These are phyloP conservation scores for Plenodomus tracheiphilus DNA, from an alignment of 2,329 filamentous ascomycete species.

Conservation along the genomic window DNA sequence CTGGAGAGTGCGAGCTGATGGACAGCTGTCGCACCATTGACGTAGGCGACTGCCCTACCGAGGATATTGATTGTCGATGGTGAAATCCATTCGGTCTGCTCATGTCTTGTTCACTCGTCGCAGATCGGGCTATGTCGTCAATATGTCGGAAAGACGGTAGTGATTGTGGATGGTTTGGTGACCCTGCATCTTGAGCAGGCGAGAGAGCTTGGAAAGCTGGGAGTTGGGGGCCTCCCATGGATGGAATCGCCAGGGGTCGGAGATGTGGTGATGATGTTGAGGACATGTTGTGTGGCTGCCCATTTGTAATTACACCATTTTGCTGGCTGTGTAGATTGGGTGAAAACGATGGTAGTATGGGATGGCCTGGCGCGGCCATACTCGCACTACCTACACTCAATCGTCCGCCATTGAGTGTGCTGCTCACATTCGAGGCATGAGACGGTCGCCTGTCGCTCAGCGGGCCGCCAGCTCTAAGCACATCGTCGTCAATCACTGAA, in stretches of 20 bases:
- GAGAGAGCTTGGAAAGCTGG: constrained; percentile 42
- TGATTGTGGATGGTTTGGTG: constrained; percentile 33
- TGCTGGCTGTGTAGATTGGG: constrained; percentile 17
- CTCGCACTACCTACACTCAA: constrained; percentile 5
- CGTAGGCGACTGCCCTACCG: constrained; percentile 41
- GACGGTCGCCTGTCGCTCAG: constrained; percentile 16
- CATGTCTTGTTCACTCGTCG: constrained; percentile 35
- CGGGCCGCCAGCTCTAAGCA: constrained; percentile 6
- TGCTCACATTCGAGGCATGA: constrained; percentile 6
- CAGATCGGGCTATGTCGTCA: constrained; percentile 40
- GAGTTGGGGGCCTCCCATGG: constrained; percentile 33
- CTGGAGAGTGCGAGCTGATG: constrained; percentile 39
- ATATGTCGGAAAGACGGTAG: constrained; percentile 41
- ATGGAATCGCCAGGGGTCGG: constrained; percentile 37
- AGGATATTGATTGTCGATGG: constrained; percentile 44
- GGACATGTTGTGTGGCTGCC: constrained; percentile 23
- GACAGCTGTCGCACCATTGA: constrained; percentile 36
- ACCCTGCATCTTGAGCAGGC: constrained; percentile 32
- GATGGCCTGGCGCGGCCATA: constrained; percentile 7
- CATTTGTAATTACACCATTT: constrained; percentile 22
- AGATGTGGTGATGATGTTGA: constrained; percentile 35
- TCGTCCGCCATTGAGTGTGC: constrained; percentile 9
- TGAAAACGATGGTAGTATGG: constrained; percentile 12
- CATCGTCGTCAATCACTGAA: constrained; percentile 20
- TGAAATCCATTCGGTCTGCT: constrained; percentile 29